Base-by-base conservation (phyloP, 1,284 basidiomycete genomes). In the Fomitiporia mediterranea region DNA sequence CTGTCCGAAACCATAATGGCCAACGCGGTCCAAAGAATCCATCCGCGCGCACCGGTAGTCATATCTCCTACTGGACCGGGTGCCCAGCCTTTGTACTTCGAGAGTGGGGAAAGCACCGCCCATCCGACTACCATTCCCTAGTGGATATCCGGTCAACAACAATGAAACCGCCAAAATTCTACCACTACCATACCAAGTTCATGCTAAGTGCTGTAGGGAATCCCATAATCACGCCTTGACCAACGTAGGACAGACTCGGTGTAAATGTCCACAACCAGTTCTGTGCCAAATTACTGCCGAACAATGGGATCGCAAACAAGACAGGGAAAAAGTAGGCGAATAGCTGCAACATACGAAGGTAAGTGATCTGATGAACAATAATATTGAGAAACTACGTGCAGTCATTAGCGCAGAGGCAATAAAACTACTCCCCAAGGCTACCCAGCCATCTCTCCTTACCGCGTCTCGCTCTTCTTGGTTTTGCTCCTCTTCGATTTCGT, bases 181-280 rank as follows among this genome's bases (percentile, higher is more conserved):
- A 34, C 17, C 44, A 50, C 69, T 76, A 64, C 8, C 15, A 15
- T 65, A 89, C 89, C 53, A 93, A 69, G 63, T 89, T 94, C 95
- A 98, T 98, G 66, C 90, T 91, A 27, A 96, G 67, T 0, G 94
- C 95, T 0, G 94, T 97, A 0, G 94, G 91, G 62, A 96, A 89
- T 2, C 95, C 95, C 96, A 98, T 98, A 67, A 98, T 98, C 62
- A 98, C 94, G 83, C 89, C 92, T 79, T 95, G 92, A 0, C 93
- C 93, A 37, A 95, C 83, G 65, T 94, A 96, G 2, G 89, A 92
- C 46, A 97, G 74, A 68, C 91, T 94, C 0, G 94, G 94, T 0
- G 93, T 92, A 67, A 98, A 95, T 55, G 86, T 91, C 94, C 94
- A 98, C 25, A 95, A 74, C 94, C 95, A 98, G 63, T 89, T 78